Percentiles rank a stretch among this genome's conserved stretches.
These are phyloP conservation scores for Jackrogersella multiformis DNA, from an alignment of 495 filamentous ascomycete species.

Conservation along the genomic window DNA sequence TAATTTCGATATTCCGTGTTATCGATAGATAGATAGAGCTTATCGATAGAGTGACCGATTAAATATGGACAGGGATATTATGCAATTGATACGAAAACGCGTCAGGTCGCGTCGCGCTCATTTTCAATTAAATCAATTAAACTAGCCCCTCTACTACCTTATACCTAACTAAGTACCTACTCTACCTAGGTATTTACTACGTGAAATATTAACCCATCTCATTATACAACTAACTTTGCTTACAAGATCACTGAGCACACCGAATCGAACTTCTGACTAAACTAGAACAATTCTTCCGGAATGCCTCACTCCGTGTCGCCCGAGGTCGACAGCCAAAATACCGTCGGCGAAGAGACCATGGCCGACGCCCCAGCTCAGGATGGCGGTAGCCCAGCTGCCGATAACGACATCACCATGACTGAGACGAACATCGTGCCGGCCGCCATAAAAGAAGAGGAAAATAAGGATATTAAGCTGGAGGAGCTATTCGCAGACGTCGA, in stretches of 20 bases:
- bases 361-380: conserved; percentile 36
- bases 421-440: conserved; percentile 39
- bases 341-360: conserved; percentile 39
- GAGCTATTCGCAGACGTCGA: conserved; percentile 82
- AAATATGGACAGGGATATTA: too few relatives aligned
- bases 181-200: too few relatives aligned
- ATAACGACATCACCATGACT: conserved; percentile 48
- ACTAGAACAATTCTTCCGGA: background rate
- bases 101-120: conserved; percentile 29
- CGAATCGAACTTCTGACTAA: background rate
- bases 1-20: too few relatives aligned
- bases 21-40: too few relatives aligned
- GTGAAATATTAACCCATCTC: conserved; percentile 2
- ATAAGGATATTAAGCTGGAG: conserved; percentile 74
- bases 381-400: conserved; percentile 31
- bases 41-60: too few relatives aligned
- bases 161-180: too few relatives aligned
- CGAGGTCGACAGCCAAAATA: conserved; percentile 35
- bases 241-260: background rate
- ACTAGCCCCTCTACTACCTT: conserved; percentile 29
- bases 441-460: conserved; percentile 28
- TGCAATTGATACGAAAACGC: conserved; percentile 35
- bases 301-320: conserved; percentile 67
- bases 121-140: conserved; percentile 34
- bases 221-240: background rate